phyloP scores from a whole-genome alignment of 495 filamentous ascomycete species.

The Penicillium lagena region DNA sequence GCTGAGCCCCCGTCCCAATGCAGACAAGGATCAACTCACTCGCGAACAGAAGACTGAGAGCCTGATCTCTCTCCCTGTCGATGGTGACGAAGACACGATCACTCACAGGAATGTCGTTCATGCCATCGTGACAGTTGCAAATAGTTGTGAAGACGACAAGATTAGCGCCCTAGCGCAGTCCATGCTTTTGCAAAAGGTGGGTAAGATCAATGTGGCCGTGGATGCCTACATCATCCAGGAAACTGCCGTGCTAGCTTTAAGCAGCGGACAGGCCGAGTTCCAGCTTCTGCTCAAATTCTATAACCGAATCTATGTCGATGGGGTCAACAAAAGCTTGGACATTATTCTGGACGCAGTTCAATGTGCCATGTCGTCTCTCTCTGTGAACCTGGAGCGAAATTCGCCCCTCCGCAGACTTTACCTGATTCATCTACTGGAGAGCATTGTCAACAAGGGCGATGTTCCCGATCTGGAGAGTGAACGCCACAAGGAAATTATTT shows the following conservation, averaged over 20 bases:
- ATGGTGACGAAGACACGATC: constrained; percentile 65
- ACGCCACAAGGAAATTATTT: constrained; percentile 63
- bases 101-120: constrained; percentile 79
- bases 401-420: constrained; percentile 74
- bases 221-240: constrained; percentile 81
- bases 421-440: constrained; percentile 74
- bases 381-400: constrained; percentile 55
- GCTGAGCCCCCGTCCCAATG: constrained; percentile 57
- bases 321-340: constrained; percentile 57
- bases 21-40: constrained; percentile 27
- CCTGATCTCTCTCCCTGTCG: constrained; percentile 65
- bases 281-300: constrained; percentile 79
- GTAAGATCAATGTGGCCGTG: constrained; percentile 66
- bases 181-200: constrained; percentile 90
- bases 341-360: constrained; percentile 24
- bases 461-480: constrained; percentile 50
- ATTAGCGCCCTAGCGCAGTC: constrained; percentile 92
- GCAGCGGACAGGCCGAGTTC: constrained; percentile 70
- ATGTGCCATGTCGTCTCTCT: constrained; percentile 72
- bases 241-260: constrained; percentile 67
- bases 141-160: constrained; percentile 74
- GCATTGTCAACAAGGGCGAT: constrained; percentile 86
- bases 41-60: constrained; percentile 59
- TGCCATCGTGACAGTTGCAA: constrained; percentile 82
- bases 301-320: constrained; percentile 62